Evolutionary conservation across 2,329 filamentous ascomycete genomes (phyloP).

Genomic region (Trichoderma koningii): DNA sequence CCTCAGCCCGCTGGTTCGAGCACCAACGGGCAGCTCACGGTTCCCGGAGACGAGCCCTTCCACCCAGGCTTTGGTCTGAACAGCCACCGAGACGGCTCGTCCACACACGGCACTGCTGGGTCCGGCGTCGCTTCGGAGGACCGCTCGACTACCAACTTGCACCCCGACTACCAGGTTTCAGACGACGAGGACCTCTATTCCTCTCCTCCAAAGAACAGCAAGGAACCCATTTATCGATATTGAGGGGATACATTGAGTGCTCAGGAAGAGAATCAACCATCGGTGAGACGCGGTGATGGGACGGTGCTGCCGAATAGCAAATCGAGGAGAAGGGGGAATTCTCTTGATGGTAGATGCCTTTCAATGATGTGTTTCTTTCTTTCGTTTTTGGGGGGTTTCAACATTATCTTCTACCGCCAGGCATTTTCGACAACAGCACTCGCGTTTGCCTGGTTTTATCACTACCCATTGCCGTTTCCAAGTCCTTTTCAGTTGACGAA

Average conservation of each 20-base stretch:
- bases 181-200: constrained; percentile 47
- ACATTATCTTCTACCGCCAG: background rate
- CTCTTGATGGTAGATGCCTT: too few relatives aligned
- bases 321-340: too few relatives aligned
- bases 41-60: constrained; percentile 40
- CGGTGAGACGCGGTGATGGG: too few relatives aligned
- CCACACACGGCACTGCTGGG: constrained; percentile 28
- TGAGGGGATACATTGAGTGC: constrained; percentile 19
- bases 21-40: constrained; percentile 29
- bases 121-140: constrained; percentile 29
- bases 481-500: background rate
- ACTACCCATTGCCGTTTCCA: background rate
- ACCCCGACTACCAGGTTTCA: constrained; percentile 34
- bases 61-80: constrained; percentile 41
- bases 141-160: constrained; percentile 28
- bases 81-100: constrained; percentile 9
- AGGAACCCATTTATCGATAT: constrained; percentile 43
- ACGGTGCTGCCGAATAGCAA: too few relatives aligned
- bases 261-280: background rate
- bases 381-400: too few relatives aligned
- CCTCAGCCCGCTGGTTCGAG: constrained; percentile 32
- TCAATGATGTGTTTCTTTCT: too few relatives aligned
- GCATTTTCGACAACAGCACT: background rate
- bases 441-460: background rate
- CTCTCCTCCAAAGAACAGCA: constrained; percentile 40